Percentiles rank a stretch among this genome's conserved stretches.
phyloP scores from a whole-genome alignment of 305 asterid species.

The Fraxinus sp. region DNA sequence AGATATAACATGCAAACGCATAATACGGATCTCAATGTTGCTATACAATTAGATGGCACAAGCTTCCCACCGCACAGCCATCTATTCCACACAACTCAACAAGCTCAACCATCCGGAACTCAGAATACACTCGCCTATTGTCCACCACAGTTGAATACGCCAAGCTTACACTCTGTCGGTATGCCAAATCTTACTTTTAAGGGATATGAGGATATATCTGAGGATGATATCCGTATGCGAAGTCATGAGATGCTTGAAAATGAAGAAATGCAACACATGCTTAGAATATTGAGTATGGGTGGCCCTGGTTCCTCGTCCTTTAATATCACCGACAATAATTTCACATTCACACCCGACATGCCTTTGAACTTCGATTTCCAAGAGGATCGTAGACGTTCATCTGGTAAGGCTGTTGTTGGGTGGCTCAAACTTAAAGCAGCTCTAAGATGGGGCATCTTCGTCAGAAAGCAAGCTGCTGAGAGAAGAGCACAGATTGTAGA shows the following conservation, averaged over 20 bases:
- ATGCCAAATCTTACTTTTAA: conserved; percentile 49
- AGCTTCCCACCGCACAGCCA: conserved; percentile 50
- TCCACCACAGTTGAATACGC: conserved; percentile 51
- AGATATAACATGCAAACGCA: conserved; percentile 51
- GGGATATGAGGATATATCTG: conserved; percentile 61
- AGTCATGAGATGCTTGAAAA: conserved; percentile 92
- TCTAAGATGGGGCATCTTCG: conserved; percentile 94
- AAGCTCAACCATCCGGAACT: conserved; percentile 47
- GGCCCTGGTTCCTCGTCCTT: conserved; percentile 50
- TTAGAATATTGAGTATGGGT: conserved; percentile 65
- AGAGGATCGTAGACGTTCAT: conserved; percentile 62
- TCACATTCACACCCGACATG: conserved; percentile 47
- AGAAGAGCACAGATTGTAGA: conserved; percentile 86
- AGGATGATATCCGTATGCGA: conserved; percentile 81
- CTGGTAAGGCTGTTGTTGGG: conserved; percentile 96
- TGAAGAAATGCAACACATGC: conserved; percentile 93
- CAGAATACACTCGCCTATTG: conserved; percentile 59
- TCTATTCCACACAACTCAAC: conserved; percentile 44
- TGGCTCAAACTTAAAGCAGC: conserved; percentile 99
- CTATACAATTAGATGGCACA: conserved; percentile 42
- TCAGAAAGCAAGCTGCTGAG: conserved; percentile 95
- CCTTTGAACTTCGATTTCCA: conserved; percentile 51
- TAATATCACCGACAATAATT: conserved; percentile 44
- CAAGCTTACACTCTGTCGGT: conserved; percentile 49
- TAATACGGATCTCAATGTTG: conserved; percentile 51